These are phyloP conservation scores for Papiliotrema nemorosa DNA, from an alignment of 1,284 basidiomycete species.

Conservation along the genomic window DNA sequence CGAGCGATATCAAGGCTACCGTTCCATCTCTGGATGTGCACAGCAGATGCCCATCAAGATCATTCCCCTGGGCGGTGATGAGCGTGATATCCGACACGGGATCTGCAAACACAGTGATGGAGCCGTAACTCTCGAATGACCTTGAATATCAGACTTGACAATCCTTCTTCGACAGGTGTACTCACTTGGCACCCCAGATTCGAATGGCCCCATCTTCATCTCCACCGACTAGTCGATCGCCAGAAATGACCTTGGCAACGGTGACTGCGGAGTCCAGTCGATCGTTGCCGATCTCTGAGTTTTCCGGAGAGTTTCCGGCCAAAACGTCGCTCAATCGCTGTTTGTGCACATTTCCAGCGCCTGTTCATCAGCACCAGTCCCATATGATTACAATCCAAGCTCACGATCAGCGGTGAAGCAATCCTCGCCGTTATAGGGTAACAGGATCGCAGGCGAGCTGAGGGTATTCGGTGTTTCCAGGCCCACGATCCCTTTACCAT, in stretches of 20 bases:
- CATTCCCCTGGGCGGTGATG: slow-evolving; percentile 30
- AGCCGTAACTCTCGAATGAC: slow-evolving; percentile 25
- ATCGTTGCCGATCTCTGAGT: slow-evolving; percentile 12
- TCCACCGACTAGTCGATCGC: slow-evolving; percentile 30
- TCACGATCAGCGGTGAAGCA: background rate
- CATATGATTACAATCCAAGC: background rate
- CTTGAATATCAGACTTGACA: slow-evolving; percentile 11
- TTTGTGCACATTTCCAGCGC: slow-evolving; percentile 15
- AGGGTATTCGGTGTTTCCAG: too few relatives aligned
- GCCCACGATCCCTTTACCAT: too few relatives aligned
- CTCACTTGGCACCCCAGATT: slow-evolving; percentile 38
- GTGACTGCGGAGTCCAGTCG: slow-evolving; percentile 35
- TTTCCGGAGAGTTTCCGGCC: background rate
- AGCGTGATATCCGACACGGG: slow-evolving; percentile 34
- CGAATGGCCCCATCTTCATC: slow-evolving; percentile 45
- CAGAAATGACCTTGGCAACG: slow-evolving; percentile 16
- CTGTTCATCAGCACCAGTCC: slow-evolving; percentile 6
- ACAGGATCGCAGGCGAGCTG: background rate
- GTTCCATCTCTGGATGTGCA: slow-evolving; percentile 77
- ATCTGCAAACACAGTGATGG: slow-evolving; percentile 51
- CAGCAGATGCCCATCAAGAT: slow-evolving; percentile 66
- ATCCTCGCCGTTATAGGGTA: background rate
- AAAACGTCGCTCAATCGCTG: slow-evolving; percentile 17
- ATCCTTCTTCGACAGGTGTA: background rate
- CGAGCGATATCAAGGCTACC: slow-evolving; percentile 71